Evolutionary conservation across 306 rosid species (phyloP), one percentile per base, ranked within the genome.

Genomic region (Malus orientalis): DNA sequence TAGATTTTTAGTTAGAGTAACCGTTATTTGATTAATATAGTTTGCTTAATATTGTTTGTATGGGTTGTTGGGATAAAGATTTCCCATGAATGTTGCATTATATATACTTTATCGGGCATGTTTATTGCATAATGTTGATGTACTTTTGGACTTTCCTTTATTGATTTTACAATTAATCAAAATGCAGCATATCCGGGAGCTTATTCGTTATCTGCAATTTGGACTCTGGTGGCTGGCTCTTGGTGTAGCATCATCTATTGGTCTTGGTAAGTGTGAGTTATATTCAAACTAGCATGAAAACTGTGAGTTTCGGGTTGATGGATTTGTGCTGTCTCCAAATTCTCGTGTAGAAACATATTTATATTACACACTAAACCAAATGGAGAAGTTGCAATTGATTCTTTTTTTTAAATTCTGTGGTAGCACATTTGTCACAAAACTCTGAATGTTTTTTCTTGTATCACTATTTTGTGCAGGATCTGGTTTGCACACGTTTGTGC

Each of bases 401-500:
- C 7, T 9, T n/a, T 57, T 57, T 33, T n/a, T 23, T 4, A 22
- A 55, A 13, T 55, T 3, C n/a, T 8, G 14, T 0, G 8, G 25
- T 13, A 14, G 33, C 12, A 4, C 15, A 15, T 71, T 30, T 19
- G 14, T 51, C 55, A 58, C 42, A 73, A 19, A 20, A 42, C 13
- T 16, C 55, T 23, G 40, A 58, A 16, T 38, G 4, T 0, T 73
- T 58, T 58, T 22, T 58, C 14, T 57, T 16, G 2, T 71, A 13
- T 5, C 5, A 0, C 36, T 27, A 4, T 44, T 18, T 29, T 40
- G 4, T 59, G 59, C 69, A 60, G 77, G 77, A 45, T 74, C 77
- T 74, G 77, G 77, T 16, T 74, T 74, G 60, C 77, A 74, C 59
- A 74, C 77, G 12, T 74, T 74, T 74, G 77, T 74, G 33, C 59